phyloP scores from a whole-genome alignment of 345 rosid genomes.

The Eucalyptus tenuipes region DNA sequence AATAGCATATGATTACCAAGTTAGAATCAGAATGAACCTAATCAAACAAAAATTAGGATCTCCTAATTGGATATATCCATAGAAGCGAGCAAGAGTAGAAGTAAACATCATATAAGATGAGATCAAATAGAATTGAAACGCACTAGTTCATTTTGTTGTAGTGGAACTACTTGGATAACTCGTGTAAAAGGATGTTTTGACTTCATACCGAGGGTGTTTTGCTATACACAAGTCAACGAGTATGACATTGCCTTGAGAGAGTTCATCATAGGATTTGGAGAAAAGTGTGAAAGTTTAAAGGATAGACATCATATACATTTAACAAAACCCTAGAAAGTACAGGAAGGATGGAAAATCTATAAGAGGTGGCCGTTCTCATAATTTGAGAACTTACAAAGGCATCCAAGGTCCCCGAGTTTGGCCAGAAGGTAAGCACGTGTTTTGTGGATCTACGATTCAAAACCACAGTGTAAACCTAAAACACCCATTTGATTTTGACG shows the following conservation, averaged over 20 bases:
- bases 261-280: background rate
- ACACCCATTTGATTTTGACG: background rate
- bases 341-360: background rate
- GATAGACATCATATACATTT: background rate
- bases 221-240: background rate
- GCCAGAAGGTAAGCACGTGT: background rate
- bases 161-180: background rate
- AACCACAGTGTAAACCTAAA: background rate
- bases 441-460: background rate
- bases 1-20: too few relatives aligned
- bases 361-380: background rate
- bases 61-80: background rate
- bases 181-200: background rate
- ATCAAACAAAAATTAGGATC: too few relatives aligned
- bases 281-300: background rate
- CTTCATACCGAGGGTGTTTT: background rate
- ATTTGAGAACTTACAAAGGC: background rate
- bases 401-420: background rate
- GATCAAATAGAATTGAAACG: background rate
- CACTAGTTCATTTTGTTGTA: background rate
- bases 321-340: background rate
- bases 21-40: too few relatives aligned
- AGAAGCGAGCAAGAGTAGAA: background rate
- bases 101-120: background rate
- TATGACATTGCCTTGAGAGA: background rate